phyloP scores from a whole-genome alignment of 306 rosid species.

The Alnus glutinosa region DNA sequence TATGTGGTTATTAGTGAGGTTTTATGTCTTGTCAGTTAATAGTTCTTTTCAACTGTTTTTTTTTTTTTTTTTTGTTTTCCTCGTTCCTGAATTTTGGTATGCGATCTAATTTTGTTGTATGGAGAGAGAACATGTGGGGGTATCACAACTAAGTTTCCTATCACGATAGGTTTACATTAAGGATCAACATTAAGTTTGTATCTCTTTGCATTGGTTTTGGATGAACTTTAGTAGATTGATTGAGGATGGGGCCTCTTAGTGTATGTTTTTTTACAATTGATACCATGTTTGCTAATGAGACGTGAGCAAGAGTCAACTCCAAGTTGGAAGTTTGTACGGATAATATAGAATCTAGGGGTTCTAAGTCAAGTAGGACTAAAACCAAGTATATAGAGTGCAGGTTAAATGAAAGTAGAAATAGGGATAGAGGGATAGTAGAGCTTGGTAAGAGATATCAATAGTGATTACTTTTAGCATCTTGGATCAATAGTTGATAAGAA shows the following conservation, averaged over 20 bases:
- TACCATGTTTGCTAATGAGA: too few relatives aligned
- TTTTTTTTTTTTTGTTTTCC: not conserved
- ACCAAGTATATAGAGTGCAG: not conserved
- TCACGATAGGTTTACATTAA: not conserved
- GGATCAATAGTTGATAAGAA: not conserved
- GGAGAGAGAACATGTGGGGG: not conserved
- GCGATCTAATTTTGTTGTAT: not conserved
- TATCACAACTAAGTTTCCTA: not conserved
- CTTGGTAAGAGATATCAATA: not conserved
- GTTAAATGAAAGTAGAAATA: too few relatives aligned
- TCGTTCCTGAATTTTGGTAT: not conserved
- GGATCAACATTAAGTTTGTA: not conserved
- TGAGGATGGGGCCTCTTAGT: too few relatives aligned
- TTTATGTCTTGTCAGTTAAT: slow-evolving; percentile 9
- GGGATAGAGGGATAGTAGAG: not conserved
- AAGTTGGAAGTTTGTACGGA: too few relatives aligned
- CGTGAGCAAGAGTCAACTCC: too few relatives aligned
- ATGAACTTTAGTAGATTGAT: too few relatives aligned
- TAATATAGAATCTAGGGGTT: not conserved
- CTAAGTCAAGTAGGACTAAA: not conserved
- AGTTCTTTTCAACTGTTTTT: not conserved
- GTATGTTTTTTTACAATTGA: too few relatives aligned
- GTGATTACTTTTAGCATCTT: not conserved
- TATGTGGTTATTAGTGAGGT: slow-evolving; percentile 27
- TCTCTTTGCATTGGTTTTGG: too few relatives aligned